These are phyloP conservation scores for Bacidia gigantensis DNA, from an alignment of 495 filamentous ascomycete species.

Conservation along the genomic window DNA sequence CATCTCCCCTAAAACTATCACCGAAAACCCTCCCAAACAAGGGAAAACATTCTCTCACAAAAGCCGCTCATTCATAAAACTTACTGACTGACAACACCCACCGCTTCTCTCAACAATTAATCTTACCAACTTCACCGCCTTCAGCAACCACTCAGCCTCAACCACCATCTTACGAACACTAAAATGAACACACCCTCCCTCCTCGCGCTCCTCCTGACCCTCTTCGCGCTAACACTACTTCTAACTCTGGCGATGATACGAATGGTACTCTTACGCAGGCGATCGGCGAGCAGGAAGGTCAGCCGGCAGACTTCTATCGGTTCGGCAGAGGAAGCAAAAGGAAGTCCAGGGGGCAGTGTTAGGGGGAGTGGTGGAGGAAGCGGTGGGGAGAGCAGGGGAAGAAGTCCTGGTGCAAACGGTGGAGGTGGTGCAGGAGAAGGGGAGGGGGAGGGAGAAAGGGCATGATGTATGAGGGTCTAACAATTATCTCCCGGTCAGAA, in stretches of 20 bases:
- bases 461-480: too few relatives aligned
- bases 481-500: too few relatives aligned
- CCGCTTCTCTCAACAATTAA: too few relatives aligned
- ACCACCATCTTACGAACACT: neutral
- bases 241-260: neutral
- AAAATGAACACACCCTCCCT: neutral
- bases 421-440: too few relatives aligned
- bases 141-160: too few relatives aligned
- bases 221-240: neutral
- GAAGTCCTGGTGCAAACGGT: neutral
- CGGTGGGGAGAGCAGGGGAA: neutral
- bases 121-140: too few relatives aligned
- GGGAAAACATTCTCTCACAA: neutral
- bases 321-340: neutral
- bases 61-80: neutral
- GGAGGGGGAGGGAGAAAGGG: neutral
- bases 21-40: neutral
- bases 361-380: neutral
- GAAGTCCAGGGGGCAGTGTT: neutral
- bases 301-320: neutral
- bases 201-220: neutral
- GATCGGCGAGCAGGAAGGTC: neutral
- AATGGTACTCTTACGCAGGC: neutral
- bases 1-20: neutral
- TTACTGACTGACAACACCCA: neutral